Conservation (phyloP, 805 yeast species). For the Schwanniomyces pseudopolymorphus region DNA sequence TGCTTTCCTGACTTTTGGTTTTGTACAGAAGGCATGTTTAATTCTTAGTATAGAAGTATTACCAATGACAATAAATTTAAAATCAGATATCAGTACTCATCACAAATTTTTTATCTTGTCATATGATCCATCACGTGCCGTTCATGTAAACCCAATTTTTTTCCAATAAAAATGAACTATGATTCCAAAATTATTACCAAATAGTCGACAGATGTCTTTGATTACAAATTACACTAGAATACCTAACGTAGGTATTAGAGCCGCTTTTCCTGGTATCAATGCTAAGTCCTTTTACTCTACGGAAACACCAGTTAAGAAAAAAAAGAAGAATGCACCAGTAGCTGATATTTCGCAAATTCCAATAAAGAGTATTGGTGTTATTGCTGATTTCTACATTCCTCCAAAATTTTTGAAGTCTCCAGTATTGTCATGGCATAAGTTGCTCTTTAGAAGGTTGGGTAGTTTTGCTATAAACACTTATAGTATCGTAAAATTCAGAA, state of each 20-base stretch:
- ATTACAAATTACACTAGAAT: neutral
- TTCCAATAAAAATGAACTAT: neutral
- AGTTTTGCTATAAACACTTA: slow-evolving; percentile 66
- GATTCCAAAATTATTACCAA: no score
- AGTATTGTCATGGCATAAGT: slow-evolving; percentile 39
- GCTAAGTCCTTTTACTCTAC: slow-evolving; percentile 2
- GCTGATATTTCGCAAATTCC: slow-evolving; percentile 40
- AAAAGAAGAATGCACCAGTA: slow-evolving; percentile 14
- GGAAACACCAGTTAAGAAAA: slow-evolving; percentile 3
- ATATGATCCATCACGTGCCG: neutral
- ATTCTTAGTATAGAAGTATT: neutral
- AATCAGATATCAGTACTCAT: slow-evolving; percentile 2
- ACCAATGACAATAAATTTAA: neutral
- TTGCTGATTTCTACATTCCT: slow-evolving; percentile 45
- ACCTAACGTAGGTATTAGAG: neutral
- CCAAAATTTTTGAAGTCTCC: slow-evolving; percentile 29
- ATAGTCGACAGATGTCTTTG: neutral
- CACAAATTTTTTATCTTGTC: slow-evolving; percentile 2
- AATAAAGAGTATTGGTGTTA: slow-evolving; percentile 36
- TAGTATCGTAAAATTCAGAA: slow-evolving; percentile 46
- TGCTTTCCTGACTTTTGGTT: slow-evolving; percentile 41
- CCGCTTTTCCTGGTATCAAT: neutral
- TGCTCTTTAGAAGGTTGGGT: slow-evolving; percentile 62
- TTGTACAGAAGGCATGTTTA: slow-evolving; percentile 32
- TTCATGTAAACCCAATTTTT: neutral